Conservation (phyloP, 129 eudicot genomes). For the Lactuca saligna region DNA sequence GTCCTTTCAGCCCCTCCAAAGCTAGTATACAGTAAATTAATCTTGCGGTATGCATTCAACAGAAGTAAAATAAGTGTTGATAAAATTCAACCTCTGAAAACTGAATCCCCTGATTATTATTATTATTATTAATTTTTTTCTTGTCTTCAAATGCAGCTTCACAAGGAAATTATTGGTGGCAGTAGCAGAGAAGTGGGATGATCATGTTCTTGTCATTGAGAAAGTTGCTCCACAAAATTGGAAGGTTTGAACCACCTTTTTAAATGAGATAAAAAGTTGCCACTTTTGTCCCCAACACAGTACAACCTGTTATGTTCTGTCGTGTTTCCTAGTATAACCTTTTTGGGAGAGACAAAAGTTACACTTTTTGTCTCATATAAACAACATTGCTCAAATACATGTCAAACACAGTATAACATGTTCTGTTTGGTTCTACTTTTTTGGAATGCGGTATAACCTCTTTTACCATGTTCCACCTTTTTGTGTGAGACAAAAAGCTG, state of each 20-base stretch:
- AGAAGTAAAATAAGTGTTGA: neutral
- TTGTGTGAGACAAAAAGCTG: no score
- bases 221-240: slow-evolving; percentile 72
- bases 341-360: no score
- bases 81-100: neutral
- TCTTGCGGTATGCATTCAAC: slow-evolving; percentile 57
- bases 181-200: slow-evolving; percentile 78
- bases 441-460: no score
- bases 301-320: no score
- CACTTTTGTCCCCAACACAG: neutral
- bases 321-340: no score
- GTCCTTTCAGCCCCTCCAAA: slow-evolving; percentile 98
- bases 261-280: slow-evolving; percentile 2
- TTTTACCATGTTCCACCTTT: no score
- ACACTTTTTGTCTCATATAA: no score
- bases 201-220: slow-evolving; percentile 73
- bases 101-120: neutral
- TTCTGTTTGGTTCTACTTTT: no score
- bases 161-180: slow-evolving; percentile 87
- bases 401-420: no score
- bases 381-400: no score
- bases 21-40: slow-evolving; percentile 91
- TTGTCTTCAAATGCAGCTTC: slow-evolving; percentile 51
- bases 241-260: slow-evolving; percentile 55
- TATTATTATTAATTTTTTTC: neutral